Evolutionary conservation across 2,329 filamentous ascomycete species (phyloP).

Genomic region (Monosporascus sp.): DNA sequence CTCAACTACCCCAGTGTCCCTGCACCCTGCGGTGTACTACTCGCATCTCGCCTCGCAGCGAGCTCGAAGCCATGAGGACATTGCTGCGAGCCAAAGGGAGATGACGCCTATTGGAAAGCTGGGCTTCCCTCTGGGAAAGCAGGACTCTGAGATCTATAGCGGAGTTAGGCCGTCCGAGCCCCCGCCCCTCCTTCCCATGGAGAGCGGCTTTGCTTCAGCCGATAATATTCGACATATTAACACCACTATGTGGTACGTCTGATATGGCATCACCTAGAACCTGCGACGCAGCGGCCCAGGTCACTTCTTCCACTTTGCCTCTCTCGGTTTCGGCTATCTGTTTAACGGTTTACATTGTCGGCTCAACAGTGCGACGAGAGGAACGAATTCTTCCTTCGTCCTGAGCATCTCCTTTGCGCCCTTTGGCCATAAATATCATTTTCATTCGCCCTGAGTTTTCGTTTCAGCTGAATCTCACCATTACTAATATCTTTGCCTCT

Average conservation of each 20-base stretch:
- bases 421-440: too few species aligned
- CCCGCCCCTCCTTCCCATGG: slow-evolving; percentile 25
- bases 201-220: slow-evolving; percentile 5
- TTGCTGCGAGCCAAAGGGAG: slow-evolving; percentile 38
- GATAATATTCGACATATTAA: slow-evolving; percentile 24
- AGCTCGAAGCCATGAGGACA: slow-evolving; percentile 66
- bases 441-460: too few species aligned
- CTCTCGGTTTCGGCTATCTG: slow-evolving; percentile 15
- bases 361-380: too few species aligned
- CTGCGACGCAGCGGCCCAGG: background rate
- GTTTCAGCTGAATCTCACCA: too few species aligned
- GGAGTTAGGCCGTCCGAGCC: slow-evolving; percentile 10
- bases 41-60: slow-evolving; percentile 83
- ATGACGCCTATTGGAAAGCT: slow-evolving; percentile 36
- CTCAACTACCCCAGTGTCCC: slow-evolving; percentile 85
- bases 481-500: too few species aligned
- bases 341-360: slow-evolving; percentile 7
- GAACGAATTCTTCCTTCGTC: too few species aligned
- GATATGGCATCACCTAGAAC: slow-evolving; percentile 1
- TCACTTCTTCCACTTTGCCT: background rate
- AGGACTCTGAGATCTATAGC: slow-evolving; percentile 12
- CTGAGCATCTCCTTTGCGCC: too few species aligned
- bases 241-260: slow-evolving; percentile 41
- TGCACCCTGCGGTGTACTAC: slow-evolving; percentile 91
- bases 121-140: slow-evolving; percentile 24